Conservation (phyloP, 2,329 filamentous ascomycete species). For the Coniochaeta pulveracea region DNA sequence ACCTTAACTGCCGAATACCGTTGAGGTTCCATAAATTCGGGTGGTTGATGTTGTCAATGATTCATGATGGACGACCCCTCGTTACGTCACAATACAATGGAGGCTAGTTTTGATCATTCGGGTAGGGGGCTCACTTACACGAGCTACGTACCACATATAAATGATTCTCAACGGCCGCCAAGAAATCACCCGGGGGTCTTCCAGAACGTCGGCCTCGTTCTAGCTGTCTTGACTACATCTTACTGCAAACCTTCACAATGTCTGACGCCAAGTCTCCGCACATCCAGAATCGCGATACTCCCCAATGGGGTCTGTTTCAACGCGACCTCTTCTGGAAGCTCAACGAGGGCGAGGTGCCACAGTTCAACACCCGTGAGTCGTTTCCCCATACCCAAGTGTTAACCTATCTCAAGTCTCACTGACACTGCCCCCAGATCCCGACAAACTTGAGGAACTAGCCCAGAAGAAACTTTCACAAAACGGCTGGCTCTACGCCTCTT, state of each 20-base stretch:
- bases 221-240: slow-evolving; percentile 14
- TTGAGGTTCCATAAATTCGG: too few relatives aligned
- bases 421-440: slow-evolving; percentile 30
- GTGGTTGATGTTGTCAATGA: too few relatives aligned
- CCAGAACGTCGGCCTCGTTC: slow-evolving; percentile 19
- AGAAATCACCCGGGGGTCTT: slow-evolving; percentile 30
- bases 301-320: slow-evolving; percentile 16
- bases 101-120: not conserved
- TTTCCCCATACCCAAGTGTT: not conserved
- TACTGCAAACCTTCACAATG: not conserved
- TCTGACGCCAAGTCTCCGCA: slow-evolving; percentile 12
- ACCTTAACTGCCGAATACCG: too few relatives aligned
- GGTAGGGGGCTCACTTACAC: not conserved
- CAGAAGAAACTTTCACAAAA: slow-evolving; percentile 42
- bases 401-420: not conserved
- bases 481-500: slow-evolving; percentile 47
- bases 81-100: slow-evolving; percentile 3
- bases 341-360: slow-evolving; percentile 13
- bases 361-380: slow-evolving; percentile 14
- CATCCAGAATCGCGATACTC: slow-evolving; percentile 13
- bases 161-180: too few relatives aligned
- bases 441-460: slow-evolving; percentile 46
- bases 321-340: slow-evolving; percentile 16
- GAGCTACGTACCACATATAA: slow-evolving; percentile 3
- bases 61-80: slow-evolving; percentile 1